These are phyloP conservation scores for Penicillium pulvis DNA, from an alignment of 495 filamentous ascomycete species.

Conservation along the genomic window DNA sequence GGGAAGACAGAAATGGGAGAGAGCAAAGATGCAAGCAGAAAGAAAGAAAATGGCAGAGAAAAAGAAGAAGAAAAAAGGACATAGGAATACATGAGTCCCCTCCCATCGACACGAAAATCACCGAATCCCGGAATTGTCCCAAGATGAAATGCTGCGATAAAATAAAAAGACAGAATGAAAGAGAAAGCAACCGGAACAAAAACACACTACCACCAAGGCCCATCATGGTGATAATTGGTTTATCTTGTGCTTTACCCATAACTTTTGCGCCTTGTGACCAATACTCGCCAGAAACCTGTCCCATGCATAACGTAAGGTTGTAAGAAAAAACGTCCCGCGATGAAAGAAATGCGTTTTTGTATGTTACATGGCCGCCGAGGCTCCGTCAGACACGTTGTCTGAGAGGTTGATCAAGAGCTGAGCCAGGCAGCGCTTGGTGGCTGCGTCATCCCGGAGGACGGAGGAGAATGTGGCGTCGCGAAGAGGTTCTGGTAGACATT, in stretches of 20 bases:
- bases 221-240: slow-evolving; percentile 14
- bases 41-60: slow-evolving; percentile 19
- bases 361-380: slow-evolving; percentile 52
- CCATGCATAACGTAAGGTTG: slow-evolving; percentile 53
- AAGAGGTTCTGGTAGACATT: slow-evolving; percentile 95
- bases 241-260: slow-evolving; percentile 26
- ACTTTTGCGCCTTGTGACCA: slow-evolving; percentile 49
- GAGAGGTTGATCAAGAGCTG: slow-evolving; percentile 96
- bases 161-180: slow-evolving; percentile 25
- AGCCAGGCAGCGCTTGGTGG: slow-evolving; percentile 95
- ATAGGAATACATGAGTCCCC: slow-evolving; percentile 37
- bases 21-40: slow-evolving; percentile 33
- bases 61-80: slow-evolving; percentile 24
- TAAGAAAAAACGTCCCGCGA: slow-evolving; percentile 35
- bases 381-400: slow-evolving; percentile 79
- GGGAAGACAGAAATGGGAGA: slow-evolving; percentile 15
- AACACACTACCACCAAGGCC: slow-evolving; percentile 23
- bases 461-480: slow-evolving; percentile 96
- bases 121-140: slow-evolving; percentile 29
- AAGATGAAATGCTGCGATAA: slow-evolving; percentile 24
- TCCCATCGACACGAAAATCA: slow-evolving; percentile 33
- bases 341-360: slow-evolving; percentile 41
- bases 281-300: slow-evolving; percentile 51
- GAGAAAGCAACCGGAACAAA: slow-evolving; percentile 24
- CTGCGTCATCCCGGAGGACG: slow-evolving; percentile 94